These are phyloP conservation scores for Daldinia sp. DNA, from an alignment of 2,329 filamentous ascomycete genomes.

Conservation along the genomic window DNA sequence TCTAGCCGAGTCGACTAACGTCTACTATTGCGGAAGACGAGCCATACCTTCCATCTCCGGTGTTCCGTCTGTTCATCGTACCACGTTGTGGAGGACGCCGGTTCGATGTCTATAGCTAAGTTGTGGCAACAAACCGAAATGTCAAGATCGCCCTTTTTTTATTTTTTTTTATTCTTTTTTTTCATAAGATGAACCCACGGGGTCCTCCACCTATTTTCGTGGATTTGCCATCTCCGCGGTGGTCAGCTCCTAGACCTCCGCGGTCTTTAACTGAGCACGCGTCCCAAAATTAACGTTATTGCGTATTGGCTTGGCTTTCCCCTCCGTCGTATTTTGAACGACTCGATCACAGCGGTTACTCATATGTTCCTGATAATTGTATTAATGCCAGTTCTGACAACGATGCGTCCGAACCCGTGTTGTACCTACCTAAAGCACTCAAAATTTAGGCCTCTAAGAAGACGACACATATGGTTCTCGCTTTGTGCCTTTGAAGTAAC, in stretches of 20 bases:
- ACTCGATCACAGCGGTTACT: neutral
- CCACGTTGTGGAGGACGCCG: slow-evolving; percentile 29
- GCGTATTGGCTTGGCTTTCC: neutral
- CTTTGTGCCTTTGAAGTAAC: neutral
- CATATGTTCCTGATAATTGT: neutral
- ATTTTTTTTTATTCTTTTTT: too few species aligned
- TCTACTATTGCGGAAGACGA: neutral
- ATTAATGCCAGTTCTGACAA: neutral
- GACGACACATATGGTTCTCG: neutral
- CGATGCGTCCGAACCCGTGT: neutral
- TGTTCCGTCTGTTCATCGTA: slow-evolving; percentile 26
- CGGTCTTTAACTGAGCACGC: slow-evolving; percentile 3
- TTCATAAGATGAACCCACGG: slow-evolving; percentile 25
- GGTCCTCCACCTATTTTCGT: slow-evolving; percentile 30
- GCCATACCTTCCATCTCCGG: slow-evolving; percentile 2
- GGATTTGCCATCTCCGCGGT: slow-evolving; percentile 38
- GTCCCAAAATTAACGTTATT: neutral
- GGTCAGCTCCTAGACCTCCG: slow-evolving; percentile 1
- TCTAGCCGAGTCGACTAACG: too few species aligned
- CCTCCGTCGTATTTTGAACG: neutral
- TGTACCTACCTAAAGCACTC: neutral
- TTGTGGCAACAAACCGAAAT: slow-evolving; percentile 12
- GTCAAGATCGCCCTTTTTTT: slow-evolving; percentile 1
- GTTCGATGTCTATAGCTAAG: slow-evolving; percentile 11
- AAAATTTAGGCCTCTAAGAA: neutral